A percentile compares a stretch with the other conserved stretches of the same genome.
Conservation (phyloP, 208 protist species). For the Trypanosoma theileri region DNA sequence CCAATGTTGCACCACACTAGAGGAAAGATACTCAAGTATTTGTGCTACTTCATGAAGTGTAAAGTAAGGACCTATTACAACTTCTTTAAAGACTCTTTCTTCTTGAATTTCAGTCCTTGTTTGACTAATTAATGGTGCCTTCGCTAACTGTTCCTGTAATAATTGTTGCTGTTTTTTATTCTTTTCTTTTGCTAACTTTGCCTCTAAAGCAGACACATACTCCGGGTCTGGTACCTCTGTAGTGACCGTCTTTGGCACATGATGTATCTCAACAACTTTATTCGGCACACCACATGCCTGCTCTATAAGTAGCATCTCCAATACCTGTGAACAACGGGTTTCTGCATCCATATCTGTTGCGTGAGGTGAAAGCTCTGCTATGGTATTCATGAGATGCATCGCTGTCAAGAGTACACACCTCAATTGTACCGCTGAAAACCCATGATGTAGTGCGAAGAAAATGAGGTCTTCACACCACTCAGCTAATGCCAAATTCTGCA, state of each 20-base stretch:
- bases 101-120: conserved; percentile 28
- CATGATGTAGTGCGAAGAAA: conserved; percentile 37
- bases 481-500: conserved; percentile 46
- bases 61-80: conserved; percentile 64
- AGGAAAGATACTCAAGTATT: conserved; percentile 58
- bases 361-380: conserved; percentile 24
- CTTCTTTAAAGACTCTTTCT: conserved; percentile 39
- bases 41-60: conserved; percentile 47
- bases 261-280: conserved; percentile 34
- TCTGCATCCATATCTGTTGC: conserved; percentile 34
- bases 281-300: conserved; percentile 50
- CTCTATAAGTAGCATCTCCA: conserved; percentile 46
- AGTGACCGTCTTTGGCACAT: conserved; percentile 26
- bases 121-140: conserved; percentile 34
- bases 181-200: conserved; percentile 43
- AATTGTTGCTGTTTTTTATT: conserved; percentile 51
- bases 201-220: conserved; percentile 43
- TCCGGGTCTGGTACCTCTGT: conserved; percentile 50
- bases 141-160: conserved; percentile 41
- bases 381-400: conserved; percentile 43
- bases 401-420: conserved; percentile 67
- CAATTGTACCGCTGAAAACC: conserved; percentile 56
- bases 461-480: conserved; percentile 81
- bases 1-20: conserved; percentile 62
- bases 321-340: conserved; percentile 22